Base-by-base conservation (phyloP, 371 early-diverging fungal genomes). In the Dinochytrium kinnereticum region DNA sequence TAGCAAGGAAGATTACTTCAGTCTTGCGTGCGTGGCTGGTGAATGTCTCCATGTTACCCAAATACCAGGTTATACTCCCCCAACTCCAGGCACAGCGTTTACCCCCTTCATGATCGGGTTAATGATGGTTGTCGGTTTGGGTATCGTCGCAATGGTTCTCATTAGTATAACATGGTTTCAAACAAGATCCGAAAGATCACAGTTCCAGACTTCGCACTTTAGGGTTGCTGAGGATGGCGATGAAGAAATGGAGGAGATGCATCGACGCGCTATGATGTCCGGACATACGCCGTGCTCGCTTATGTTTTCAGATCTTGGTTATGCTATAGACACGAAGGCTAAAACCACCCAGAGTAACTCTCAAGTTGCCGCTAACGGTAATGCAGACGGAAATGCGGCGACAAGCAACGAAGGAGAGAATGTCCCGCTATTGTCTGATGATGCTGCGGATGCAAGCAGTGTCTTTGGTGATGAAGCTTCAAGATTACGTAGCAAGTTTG, bases 21-120 rank as follows among this genome's bases (percentile, higher is more conserved):
- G 81, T 69, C 87, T 88, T 81, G 78, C 59, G 21, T 80, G 75
- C 44, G 72, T 79, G 0, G 75, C 79, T n/a, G 81, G 84, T 2
- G 95, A 96, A 79, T 97, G 96, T 76, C 70, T 95, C 38, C 95
- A 95, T 79, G 92, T 92, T 71, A 90, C 91, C 3, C 91, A 94
- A 83, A 89, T 95, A 0, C 97, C 97, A 7, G 94, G 93, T 19
- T 94, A 80, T 69, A 53, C 38, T 21, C 75, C 72, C 0, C 79
- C 78, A 13, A 40, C 28, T n/a, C 70, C 71, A 10, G 40, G 57
- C 26, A 49, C 73, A 1, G 49, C 51, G 10, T 75, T 76, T 71
- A 70, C 72, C 40, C 64, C 74, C 49, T 38, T 71, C 13, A 40
- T 78, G 17, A 77, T 84, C 38, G 69, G 37, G 1, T 51, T 75